phyloP scores from a whole-genome alignment of 176 grass and related monocot genomes.

The Eleusine indica region DNA sequence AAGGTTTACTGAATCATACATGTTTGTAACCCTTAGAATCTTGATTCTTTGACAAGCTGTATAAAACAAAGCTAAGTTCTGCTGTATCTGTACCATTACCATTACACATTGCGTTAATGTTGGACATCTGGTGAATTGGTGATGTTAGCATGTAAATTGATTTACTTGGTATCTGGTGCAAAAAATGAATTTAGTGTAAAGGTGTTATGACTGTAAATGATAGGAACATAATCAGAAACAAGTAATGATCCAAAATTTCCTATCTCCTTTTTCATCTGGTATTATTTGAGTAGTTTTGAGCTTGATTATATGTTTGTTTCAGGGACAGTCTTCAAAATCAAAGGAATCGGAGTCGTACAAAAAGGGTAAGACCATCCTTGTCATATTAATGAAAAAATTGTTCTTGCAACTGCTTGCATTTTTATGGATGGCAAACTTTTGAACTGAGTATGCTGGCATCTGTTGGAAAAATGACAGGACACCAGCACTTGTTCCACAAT shows the following conservation, averaged over 20 bases:
- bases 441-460: conserved; percentile 19
- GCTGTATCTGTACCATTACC: background rate
- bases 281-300: conserved; percentile 23
- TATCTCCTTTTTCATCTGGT: background rate
- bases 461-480: background rate
- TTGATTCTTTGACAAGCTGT: conserved; percentile 20
- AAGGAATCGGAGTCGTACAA: conserved; percentile 72
- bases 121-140: background rate
- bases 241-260: background rate
- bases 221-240: background rate
- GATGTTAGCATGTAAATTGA: conserved; percentile 20
- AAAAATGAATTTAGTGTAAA: background rate
- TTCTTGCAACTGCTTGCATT: background rate
- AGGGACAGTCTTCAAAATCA: conserved; percentile 82
- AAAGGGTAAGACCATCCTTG: conserved; percentile 50
- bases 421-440: background rate
- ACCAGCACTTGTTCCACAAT: conserved; percentile 11
- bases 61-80: background rate
- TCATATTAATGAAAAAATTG: background rate
- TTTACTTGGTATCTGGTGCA: conserved; percentile 23
- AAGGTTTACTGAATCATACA: background rate
- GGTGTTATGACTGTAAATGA: background rate
- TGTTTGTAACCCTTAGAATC: conserved; percentile 1
- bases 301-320: conserved; percentile 35
- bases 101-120: background rate